Evolutionary conservation across 1,284 basidiomycete species (phyloP), one percentile per base, ranked within the genome.

Genomic region (Cryptococcus sp.): DNA sequence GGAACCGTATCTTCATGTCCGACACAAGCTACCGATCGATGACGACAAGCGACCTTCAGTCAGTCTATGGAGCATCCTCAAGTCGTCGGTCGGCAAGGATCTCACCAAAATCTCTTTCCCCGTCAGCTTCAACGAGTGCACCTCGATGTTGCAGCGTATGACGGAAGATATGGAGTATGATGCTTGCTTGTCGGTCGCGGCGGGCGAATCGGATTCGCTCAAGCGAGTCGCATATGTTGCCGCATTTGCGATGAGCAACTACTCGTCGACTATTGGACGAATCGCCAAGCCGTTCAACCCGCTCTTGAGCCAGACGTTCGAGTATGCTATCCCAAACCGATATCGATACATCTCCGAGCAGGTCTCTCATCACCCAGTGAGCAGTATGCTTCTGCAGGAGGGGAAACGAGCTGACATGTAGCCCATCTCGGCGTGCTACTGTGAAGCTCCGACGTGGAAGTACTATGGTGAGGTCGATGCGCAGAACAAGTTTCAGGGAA

Each of bases 201-300:
- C 82, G 2, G 76, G 77, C 44, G 87, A 94, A 65, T 66, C 72
- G 31, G 89, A 95, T 63, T 82, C 88, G 5, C 79, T 86, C 41
- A 82, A 83, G 50, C 82, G 94, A 6, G 83, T 97, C 50, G 92
- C 91, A 0, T 98, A 85, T 64, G 91, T 98, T 3, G 91, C 87
- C 11, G 94, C 91, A 0, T 98, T 97, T 71, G 94, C 92, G 2
- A 95, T 95, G 89, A 90, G 87, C 35, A 97, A 97, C 75, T 97
- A 98, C 74, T 91, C 88, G 11, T 92, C 88, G 24, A 97, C 94
- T 0, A 90, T 95, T 58, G 88, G 89, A 3, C 81, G 91, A 33
- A 92, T 95, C 52, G 90, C 90, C n/a, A 93, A 94, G 71, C 91
- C 90, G 0, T 93, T 93, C 74, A 93, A 94, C 58, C 74, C 71